phyloP scores from a whole-genome alignment of 495 filamentous ascomycete genomes.

The Neurospora sublineolata region DNA sequence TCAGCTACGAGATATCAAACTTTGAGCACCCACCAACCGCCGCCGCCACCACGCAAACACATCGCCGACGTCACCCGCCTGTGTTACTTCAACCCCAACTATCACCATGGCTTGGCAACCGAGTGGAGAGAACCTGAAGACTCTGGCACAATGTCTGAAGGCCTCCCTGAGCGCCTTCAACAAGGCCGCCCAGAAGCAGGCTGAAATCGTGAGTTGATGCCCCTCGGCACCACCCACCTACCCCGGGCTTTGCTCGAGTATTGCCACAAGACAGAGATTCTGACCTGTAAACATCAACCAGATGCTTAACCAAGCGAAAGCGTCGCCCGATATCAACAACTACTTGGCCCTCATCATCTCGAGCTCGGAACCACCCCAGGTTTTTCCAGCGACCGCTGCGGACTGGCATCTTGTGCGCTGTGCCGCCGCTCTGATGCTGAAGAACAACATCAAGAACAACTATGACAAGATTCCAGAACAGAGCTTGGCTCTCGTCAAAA shows the following conservation, averaged over 20 bases:
- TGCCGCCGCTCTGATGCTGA: constrained; percentile 84
- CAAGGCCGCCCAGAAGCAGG: constrained; percentile 67
- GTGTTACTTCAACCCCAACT: not conserved
- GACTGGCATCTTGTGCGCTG: constrained; percentile 68
- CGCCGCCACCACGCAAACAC: constrained; percentile 1
- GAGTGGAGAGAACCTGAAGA: constrained; percentile 69
- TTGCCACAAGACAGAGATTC: constrained; percentile 2
- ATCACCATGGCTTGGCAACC: constrained; percentile 84
- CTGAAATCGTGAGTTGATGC: constrained; percentile 45
- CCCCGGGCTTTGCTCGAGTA: constrained; percentile 1
- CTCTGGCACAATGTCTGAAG: constrained; percentile 77
- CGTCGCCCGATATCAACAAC: constrained; percentile 89
- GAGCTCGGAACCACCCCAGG: constrained; percentile 48
- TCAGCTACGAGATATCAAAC: not conserved
- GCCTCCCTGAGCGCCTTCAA: constrained; percentile 84
- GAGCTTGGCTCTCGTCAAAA: constrained; percentile 63
- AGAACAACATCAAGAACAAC: constrained; percentile 71
- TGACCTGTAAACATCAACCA: constrained; percentile 28
- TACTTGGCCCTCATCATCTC: constrained; percentile 89
- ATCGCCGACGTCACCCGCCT: not conserved
- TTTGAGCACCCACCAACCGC: constrained; percentile 1
- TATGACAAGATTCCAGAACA: constrained; percentile 59
- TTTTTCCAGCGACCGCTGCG: constrained; percentile 40
- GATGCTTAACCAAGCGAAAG: constrained; percentile 90
- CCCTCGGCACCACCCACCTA: not conserved